Percentiles rank a stretch among this genome's conserved stretches.
These are phyloP conservation scores for Macadamia tetraphylla DNA, from an alignment of 164 flowering plant genomes.

Conservation along the genomic window DNA sequence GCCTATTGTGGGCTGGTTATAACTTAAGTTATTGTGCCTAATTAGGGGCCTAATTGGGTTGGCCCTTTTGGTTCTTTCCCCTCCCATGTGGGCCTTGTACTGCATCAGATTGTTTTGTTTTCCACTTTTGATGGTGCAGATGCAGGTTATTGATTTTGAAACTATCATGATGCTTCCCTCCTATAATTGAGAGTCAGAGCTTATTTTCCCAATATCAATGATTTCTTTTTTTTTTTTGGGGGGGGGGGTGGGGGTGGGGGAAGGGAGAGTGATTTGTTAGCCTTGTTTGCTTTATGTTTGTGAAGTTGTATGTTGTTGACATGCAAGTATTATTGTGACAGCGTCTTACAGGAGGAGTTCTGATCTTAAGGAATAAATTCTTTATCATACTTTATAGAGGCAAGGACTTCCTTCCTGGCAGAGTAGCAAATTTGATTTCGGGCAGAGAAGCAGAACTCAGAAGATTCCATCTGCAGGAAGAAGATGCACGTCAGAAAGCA, in stretches of 20 bases:
- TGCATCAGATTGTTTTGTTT: no score
- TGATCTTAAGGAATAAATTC: slow-evolving; percentile 77
- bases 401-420: slow-evolving; percentile 73
- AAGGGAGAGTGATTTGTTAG: background rate
- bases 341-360: slow-evolving; percentile 85
- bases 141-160: background rate
- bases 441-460: slow-evolving; percentile 62
- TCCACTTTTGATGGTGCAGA: no score
- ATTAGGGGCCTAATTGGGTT: no score
- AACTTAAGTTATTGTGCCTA: no score
- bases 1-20: no score
- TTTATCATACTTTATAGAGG: slow-evolving; percentile 79
- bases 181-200: background rate
- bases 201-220: background rate
- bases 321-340: slow-evolving; percentile 35
- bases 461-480: slow-evolving; percentile 56
- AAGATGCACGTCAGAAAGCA: slow-evolving; percentile 58
- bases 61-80: no score
- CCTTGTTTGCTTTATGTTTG: background rate
- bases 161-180: background rate
- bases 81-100: no score
- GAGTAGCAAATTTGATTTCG: slow-evolving; percentile 43
- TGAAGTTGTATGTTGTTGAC: slow-evolving; percentile 6
- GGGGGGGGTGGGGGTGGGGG: no score
- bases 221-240: background rate